Conservation (phyloP, 176 grass and related monocot genomes). For the Cymbopogon citratus region DNA sequence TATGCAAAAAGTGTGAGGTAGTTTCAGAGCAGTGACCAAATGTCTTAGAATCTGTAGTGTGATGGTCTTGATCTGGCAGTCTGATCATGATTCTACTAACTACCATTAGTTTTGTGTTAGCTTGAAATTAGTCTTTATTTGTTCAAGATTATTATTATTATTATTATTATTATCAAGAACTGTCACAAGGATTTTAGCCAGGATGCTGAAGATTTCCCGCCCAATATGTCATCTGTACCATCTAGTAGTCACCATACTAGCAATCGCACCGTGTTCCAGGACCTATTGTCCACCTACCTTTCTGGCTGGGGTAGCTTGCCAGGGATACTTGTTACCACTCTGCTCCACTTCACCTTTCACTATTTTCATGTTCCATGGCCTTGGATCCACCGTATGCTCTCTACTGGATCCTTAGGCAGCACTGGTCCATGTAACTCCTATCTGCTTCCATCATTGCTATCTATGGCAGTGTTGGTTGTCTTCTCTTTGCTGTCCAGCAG, state of each 20-base stretch:
- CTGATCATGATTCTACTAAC: not conserved
- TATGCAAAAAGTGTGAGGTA: not conserved
- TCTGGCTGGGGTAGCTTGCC: not conserved
- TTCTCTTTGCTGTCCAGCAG: not conserved
- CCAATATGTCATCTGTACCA: not conserved
- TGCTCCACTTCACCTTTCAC: not conserved
- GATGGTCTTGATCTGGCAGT: not conserved
- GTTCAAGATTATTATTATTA: not conserved
- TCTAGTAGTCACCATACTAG: not conserved
- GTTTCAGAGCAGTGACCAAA: not conserved
- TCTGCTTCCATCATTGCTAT: not conserved
- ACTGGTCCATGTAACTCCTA: not conserved
- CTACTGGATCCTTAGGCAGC: not conserved
- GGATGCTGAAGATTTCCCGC: not conserved
- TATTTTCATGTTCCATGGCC: not conserved
- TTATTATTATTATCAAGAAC: not conserved
- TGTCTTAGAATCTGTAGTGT: not conserved
- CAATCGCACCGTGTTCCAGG: not conserved
- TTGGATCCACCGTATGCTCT: not conserved
- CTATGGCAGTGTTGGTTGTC: not conserved
- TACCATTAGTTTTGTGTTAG: not conserved
- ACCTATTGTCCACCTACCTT: not conserved
- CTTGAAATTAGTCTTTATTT: not conserved
- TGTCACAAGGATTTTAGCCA: not conserved
- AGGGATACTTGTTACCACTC: not conserved